Evolutionary conservation across 495 filamentous ascomycete genomes (phyloP).

Genomic region (Penicillium silybi): DNA sequence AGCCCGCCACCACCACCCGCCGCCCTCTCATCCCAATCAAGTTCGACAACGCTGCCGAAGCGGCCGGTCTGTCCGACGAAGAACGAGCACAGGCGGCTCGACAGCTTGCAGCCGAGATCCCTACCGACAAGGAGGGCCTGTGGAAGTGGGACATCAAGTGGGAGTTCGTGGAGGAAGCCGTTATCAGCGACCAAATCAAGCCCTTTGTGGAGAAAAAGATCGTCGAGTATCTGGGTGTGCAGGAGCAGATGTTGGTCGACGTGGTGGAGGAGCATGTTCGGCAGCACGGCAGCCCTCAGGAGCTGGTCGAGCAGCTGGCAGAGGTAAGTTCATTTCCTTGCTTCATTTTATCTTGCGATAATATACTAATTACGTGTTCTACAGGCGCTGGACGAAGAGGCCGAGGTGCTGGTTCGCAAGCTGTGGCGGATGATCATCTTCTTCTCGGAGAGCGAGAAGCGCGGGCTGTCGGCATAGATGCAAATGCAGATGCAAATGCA

Average conservation of each 20-base stretch:
- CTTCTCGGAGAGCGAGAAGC: conserved; percentile 93
- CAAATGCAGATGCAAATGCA: neutral
- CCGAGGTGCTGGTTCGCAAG: conserved; percentile 90
- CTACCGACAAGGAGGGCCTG: conserved; percentile 76
- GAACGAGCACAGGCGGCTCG: conserved; percentile 75
- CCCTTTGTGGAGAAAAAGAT: conserved; percentile 98
- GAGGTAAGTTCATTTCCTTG: conserved; percentile 56
- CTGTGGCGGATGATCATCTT: conserved; percentile 98
- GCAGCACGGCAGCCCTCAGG: conserved; percentile 69
- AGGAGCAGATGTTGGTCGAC: conserved; percentile 93
- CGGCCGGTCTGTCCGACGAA: conserved; percentile 71
- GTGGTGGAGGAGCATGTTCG: conserved; percentile 85
- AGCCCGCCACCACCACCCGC: conserved; percentile 64
- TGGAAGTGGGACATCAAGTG: conserved; percentile 93
- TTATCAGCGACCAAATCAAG: conserved; percentile 81
- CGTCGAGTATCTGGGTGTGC: conserved; percentile 90
- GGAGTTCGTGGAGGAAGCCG: conserved; percentile 84
- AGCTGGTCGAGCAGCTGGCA: conserved; percentile 77
- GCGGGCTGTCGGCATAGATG: conserved; percentile 66
- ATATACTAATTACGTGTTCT: conserved; percentile 29
- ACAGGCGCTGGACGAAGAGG: conserved; percentile 90
- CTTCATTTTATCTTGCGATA: neutral
- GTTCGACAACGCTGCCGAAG: conserved; percentile 71
- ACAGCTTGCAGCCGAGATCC: conserved; percentile 85
- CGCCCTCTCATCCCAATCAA: conserved; percentile 88